phyloP scores from a whole-genome alignment of 768 basidiomycete genomes.

The Russula emetica region DNA sequence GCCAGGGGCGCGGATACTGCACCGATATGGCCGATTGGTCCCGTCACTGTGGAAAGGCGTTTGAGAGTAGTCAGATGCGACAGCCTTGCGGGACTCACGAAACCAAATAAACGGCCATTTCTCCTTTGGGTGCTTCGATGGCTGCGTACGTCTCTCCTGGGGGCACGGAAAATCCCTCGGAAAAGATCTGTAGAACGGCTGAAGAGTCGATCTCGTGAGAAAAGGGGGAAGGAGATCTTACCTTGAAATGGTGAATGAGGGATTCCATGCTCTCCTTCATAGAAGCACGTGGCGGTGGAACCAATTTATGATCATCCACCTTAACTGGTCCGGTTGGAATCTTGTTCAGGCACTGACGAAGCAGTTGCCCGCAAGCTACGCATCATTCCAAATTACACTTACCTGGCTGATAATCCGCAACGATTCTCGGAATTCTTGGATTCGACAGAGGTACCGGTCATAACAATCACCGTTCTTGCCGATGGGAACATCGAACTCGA shows the following conservation, averaged over 20 bases:
- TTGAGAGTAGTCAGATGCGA: neutral
- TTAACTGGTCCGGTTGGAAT: conserved; percentile 91
- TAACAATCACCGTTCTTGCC: conserved; percentile 98
- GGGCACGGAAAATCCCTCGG: conserved; percentile 95
- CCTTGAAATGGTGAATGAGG: conserved; percentile 98
- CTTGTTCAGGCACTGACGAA: conserved; percentile 83
- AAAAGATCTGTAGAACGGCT: conserved; percentile 62
- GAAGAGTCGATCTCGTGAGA: conserved; percentile 11
- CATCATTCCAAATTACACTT: conserved; percentile 21
- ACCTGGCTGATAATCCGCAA: conserved; percentile 82
- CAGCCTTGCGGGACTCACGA: conserved; percentile 51
- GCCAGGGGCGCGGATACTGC: conserved; percentile 95
- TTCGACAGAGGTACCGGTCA: conserved; percentile 94
- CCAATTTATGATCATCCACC: conserved; percentile 96
- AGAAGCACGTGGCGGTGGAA: conserved; percentile 89
- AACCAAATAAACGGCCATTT: conserved; percentile 98
- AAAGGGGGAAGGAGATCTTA: conserved; percentile 28
- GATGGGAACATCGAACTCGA: conserved; percentile 96
- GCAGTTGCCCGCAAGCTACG: neutral
- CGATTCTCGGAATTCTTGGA: conserved; percentile 97
- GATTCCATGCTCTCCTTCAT: conserved; percentile 99
- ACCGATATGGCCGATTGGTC: conserved; percentile 91
- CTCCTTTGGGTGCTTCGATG: conserved; percentile 98
- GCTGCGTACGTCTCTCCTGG: conserved; percentile 95
- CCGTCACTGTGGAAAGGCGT: conserved; percentile 59